phyloP scores from a whole-genome alignment of 2,329 filamentous ascomycete species.

The Trichophyton benhamiae region DNA sequence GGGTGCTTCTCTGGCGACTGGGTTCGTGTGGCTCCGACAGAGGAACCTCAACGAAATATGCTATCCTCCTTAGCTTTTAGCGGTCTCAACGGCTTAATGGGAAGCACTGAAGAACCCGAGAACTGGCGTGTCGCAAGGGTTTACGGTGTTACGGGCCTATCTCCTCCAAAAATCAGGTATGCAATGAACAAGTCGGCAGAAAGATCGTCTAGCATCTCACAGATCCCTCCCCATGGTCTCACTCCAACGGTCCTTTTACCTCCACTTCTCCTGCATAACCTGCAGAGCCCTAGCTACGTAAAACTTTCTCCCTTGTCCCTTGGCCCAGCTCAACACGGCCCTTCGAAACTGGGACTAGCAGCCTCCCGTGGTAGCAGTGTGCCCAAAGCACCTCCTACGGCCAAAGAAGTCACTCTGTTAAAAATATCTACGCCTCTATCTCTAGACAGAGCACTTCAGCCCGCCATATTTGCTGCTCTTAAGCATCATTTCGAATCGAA shows the following conservation, averaged over 20 bases:
- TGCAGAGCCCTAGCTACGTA: slow-evolving; percentile 66
- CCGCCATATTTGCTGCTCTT: slow-evolving; percentile 70
- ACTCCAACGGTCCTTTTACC: slow-evolving; percentile 64
- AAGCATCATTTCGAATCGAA: slow-evolving; percentile 81
- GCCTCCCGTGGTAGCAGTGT: slow-evolving; percentile 33
- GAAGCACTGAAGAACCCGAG: slow-evolving; percentile 44
- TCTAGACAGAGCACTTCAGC: slow-evolving; percentile 72
- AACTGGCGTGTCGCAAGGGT: slow-evolving; percentile 80
- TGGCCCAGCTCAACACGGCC: slow-evolving; percentile 27
- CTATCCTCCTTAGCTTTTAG: slow-evolving; percentile 52
- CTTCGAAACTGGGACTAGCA: slow-evolving; percentile 48
- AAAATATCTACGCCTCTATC: slow-evolving; percentile 83
- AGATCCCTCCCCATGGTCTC: slow-evolving; percentile 31
- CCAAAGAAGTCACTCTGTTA: slow-evolving; percentile 71
- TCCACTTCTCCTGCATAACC: slow-evolving; percentile 73
- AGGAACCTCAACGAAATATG: slow-evolving; percentile 52
- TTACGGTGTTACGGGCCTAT: slow-evolving; percentile 65
- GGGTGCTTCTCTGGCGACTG: slow-evolving; percentile 97
- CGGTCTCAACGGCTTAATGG: slow-evolving; percentile 22
- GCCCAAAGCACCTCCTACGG: slow-evolving; percentile 43
- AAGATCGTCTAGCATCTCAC: slow-evolving; percentile 44
- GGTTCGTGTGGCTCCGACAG: slow-evolving; percentile 69
- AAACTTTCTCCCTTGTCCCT: slow-evolving; percentile 53
- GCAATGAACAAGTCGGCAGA: slow-evolving; percentile 39
- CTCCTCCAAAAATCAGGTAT: slow-evolving; percentile 44